Percentiles rank a stretch among this genome's conserved stretches.
Conservation (phyloP, 768 basidiomycete species). For the Sarcomyxa edulis region DNA sequence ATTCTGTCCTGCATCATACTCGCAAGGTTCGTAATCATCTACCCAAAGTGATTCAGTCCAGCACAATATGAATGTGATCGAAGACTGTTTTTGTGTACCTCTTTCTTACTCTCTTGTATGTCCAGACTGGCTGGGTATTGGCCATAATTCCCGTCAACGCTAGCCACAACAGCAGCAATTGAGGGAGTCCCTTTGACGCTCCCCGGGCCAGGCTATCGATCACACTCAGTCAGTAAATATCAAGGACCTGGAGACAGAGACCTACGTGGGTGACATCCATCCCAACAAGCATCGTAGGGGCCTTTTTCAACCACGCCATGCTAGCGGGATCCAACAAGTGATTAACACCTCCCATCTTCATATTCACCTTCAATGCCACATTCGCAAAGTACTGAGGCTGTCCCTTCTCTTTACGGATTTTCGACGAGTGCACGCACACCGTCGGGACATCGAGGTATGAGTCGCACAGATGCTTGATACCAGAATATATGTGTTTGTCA, state of each 20-base stretch:
- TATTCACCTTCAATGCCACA: conserved; percentile 77
- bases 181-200: conserved; percentile 60
- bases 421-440: conserved; percentile 68
- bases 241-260: conserved; percentile 77
- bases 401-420: conserved; percentile 66
- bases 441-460: conserved; percentile 63
- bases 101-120: conserved; percentile 71
- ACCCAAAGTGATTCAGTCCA: conserved; percentile 53
- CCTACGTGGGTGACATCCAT: conserved; percentile 82
- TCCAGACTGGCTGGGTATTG: conserved; percentile 75
- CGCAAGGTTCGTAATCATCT: conserved; percentile 73
- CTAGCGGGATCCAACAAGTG: conserved; percentile 43
- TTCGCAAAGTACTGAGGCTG: conserved; percentile 66
- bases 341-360: conserved; percentile 79
- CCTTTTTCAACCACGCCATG: conserved; percentile 54
- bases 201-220: conserved; percentile 34
- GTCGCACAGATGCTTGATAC: conserved; percentile 71
- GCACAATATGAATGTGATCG: conserved; percentile 58
- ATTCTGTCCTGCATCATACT: conserved; percentile 68
- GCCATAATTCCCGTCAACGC: conserved; percentile 52
- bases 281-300: conserved; percentile 76
- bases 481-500: conserved; percentile 75
- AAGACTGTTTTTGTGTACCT: conserved; percentile 78
- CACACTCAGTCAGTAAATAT: too few species aligned
- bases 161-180: conserved; percentile 83